phyloP scores from a whole-genome alignment of 768 basidiomycete genomes.

The Lactarius akahatsu region DNA sequence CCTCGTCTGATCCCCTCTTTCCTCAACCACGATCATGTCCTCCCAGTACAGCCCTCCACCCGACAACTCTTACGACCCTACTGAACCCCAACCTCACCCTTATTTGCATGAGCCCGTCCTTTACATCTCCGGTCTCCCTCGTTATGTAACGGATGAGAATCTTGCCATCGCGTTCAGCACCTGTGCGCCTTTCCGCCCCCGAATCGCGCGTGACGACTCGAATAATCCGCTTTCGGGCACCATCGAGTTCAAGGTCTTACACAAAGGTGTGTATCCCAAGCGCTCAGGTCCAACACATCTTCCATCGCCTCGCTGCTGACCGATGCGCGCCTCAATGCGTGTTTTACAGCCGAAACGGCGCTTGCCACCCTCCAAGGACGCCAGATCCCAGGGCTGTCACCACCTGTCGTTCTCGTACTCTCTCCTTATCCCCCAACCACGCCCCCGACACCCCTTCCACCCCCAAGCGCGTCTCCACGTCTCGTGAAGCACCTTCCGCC shows the following conservation, averaged over 20 bases:
- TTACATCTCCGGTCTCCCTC: conserved; percentile 76
- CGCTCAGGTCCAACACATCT: conserved; percentile 9
- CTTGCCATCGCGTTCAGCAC: conserved; percentile 69
- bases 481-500: conserved; percentile 82
- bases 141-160: conserved; percentile 72
- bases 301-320: conserved; percentile 1
- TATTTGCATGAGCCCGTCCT: conserved; percentile 82
- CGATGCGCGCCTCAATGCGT: conserved; percentile 24
- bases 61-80: conserved; percentile 23
- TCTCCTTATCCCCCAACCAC: conserved; percentile 83
- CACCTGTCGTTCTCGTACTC: conserved; percentile 61
- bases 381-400: conserved; percentile 58
- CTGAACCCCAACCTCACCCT: conserved; percentile 57
- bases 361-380: conserved; percentile 80
- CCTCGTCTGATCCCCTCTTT: conserved; percentile 1
- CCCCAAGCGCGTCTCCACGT: conserved; percentile 73
- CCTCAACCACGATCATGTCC: conserved; percentile 14
- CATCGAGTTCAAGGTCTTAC: conserved; percentile 81
- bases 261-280: conserved; percentile 58
- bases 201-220: conserved; percentile 60
- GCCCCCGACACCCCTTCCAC: conserved; percentile 71
- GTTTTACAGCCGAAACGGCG: conserved; percentile 76
- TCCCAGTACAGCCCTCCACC: conserved; percentile 28
- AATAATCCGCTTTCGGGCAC: conserved; percentile 60
- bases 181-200: conserved; percentile 82